These are phyloP conservation scores for Amanita polypyramis DNA, from an alignment of 768 basidiomycete genomes.

Conservation along the genomic window DNA sequence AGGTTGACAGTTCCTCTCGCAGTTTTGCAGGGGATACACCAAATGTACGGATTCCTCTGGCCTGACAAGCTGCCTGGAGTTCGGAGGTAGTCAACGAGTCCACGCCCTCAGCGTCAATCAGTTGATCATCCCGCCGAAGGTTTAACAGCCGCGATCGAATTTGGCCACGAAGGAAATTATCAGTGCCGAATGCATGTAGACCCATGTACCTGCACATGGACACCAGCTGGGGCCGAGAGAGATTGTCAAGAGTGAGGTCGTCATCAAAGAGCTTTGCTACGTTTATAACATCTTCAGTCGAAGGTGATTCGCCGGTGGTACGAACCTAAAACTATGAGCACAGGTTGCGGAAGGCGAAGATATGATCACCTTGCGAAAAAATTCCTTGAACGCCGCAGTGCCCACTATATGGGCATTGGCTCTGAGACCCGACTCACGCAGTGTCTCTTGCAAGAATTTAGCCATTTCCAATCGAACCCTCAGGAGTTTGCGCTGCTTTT, in stretches of 20 bases:
- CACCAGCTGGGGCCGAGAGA: constrained; percentile 95
- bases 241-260: constrained; percentile 94
- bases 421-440: constrained; percentile 88
- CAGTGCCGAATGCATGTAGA: constrained; percentile 96
- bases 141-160: constrained; percentile 77
- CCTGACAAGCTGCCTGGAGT: constrained; percentile 87
- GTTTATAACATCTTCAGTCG: constrained; percentile 78
- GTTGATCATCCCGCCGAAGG: constrained; percentile 87
- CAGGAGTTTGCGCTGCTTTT: constrained; percentile 93
- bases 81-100: constrained; percentile 87
- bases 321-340: constrained; percentile 45
- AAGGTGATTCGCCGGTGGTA: constrained; percentile 91
- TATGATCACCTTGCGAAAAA: constrained; percentile 81
- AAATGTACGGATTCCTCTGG: constrained; percentile 83
- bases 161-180: constrained; percentile 92
- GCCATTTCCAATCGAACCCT: constrained; percentile 97
- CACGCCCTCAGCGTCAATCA: constrained; percentile 83
- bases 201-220: constrained; percentile 98
- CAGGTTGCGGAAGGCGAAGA: background rate
- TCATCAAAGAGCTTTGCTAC: constrained; percentile 97
- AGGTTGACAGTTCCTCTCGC: constrained; percentile 82
- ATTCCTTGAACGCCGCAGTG: constrained; percentile 95
- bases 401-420: constrained; percentile 90
- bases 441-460: constrained; percentile 96
- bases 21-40: constrained; percentile 83